Conservation (phyloP, 805 yeast species). For the Candida fluviatilis region DNA sequence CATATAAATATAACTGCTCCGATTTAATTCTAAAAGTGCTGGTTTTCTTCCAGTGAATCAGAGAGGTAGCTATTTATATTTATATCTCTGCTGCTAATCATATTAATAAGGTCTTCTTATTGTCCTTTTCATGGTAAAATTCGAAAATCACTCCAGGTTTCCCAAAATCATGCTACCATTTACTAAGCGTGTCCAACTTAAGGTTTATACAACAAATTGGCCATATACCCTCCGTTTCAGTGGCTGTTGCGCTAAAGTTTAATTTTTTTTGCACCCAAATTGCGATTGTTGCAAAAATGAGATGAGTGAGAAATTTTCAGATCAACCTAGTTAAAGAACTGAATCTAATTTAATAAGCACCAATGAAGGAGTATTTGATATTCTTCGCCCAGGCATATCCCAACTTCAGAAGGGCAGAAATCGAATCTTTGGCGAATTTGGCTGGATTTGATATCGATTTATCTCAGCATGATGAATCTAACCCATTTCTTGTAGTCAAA, state of each 20-base stretch:
- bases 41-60: no score
- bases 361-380: slow-evolving; percentile 62
- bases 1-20: no score
- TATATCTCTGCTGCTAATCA: no score
- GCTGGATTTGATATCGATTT: slow-evolving; percentile 56
- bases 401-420: slow-evolving; percentile 74
- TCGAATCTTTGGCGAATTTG: slow-evolving; percentile 77
- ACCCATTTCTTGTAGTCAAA: slow-evolving; percentile 70
- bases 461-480: slow-evolving; percentile 48
- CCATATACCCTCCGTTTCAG: slow-evolving; percentile 2
- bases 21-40: no score
- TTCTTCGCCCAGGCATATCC: slow-evolving; percentile 83
- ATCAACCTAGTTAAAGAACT: slow-evolving; percentile 10
- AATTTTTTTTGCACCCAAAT: neutral
- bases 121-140: no score
- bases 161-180: no score
- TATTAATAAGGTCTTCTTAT: no score
- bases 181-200: no score
- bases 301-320: slow-evolving; percentile 5
- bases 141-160: no score
- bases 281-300: neutral
- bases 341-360: slow-evolving; percentile 17
- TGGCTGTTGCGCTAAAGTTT: neutral
- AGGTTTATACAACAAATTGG: no score
- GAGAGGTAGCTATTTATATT: no score